Conservation (phyloP, 805 yeast genomes). For the Saccharomyces mikatae region DNA sequence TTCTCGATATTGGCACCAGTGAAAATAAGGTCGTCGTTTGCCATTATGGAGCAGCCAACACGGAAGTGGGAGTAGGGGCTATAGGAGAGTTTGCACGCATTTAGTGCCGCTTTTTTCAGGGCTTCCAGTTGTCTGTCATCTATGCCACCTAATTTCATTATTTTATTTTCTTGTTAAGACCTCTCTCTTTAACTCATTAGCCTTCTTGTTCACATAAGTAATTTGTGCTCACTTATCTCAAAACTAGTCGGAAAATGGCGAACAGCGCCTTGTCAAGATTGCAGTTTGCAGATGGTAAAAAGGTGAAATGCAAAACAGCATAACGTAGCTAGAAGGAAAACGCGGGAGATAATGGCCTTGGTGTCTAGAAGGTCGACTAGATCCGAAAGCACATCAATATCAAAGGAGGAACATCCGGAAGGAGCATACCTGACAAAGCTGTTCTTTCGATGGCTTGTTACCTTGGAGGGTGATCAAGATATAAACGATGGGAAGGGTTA, state of each 20-base stretch:
- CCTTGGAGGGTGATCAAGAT: constrained; percentile 18
- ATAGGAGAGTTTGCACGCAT: constrained; percentile 38
- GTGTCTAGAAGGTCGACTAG: background rate
- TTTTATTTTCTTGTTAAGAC: background rate
- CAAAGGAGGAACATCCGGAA: background rate
- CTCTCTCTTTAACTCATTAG: background rate
- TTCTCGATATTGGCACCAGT: constrained; percentile 88
- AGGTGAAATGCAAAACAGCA: background rate
- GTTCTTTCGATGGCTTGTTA: constrained; percentile 17
- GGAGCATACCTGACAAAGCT: background rate
- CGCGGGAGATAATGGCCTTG: background rate
- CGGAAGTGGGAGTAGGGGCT: constrained; percentile 41
- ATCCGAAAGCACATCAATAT: background rate
- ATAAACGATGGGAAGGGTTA: constrained; percentile 13
- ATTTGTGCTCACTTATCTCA: background rate
- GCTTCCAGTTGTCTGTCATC: constrained; percentile 18
- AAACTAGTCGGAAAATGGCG: background rate
- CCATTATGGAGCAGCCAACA: constrained; percentile 73
- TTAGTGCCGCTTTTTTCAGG: constrained; percentile 25
- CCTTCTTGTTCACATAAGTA: background rate
- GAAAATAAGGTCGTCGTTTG: constrained; percentile 41
- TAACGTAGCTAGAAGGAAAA: background rate
- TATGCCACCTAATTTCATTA: constrained; percentile 11
- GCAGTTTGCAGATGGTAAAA: background rate
- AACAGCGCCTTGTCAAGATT: background rate